Conservation (phyloP, 495 filamentous ascomycete species). For the Terfezia claveryi region DNA sequence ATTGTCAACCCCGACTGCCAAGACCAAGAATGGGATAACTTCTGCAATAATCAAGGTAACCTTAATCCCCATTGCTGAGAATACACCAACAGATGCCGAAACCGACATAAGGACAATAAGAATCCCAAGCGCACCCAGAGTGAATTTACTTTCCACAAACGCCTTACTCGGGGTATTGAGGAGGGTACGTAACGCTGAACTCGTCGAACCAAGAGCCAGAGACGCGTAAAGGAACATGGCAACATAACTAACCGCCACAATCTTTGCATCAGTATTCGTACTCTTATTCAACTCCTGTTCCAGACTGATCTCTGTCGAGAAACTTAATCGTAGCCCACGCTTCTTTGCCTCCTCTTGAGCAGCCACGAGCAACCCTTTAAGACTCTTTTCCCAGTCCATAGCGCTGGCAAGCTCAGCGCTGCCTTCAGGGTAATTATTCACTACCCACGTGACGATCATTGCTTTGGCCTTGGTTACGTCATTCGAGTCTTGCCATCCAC, state of each 20-base stretch:
- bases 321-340: conserved; percentile 65
- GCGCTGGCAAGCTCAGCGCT: conserved; percentile 43
- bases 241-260: conserved; percentile 89
- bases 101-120: conserved; percentile 94
- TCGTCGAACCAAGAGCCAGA: conserved; percentile 70
- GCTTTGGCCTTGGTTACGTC: conserved; percentile 55
- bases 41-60: conserved; percentile 95
- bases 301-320: conserved; percentile 80
- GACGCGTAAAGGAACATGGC: conserved; percentile 98
- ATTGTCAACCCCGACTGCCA: conserved; percentile 94
- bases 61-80: conserved; percentile 71
- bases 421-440: conserved; percentile 64
- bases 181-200: conserved; percentile 49
- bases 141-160: conserved; percentile 87
- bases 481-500: conserved; percentile 45
- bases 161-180: conserved; percentile 58
- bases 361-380: conserved; percentile 44
- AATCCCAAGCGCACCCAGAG: conserved; percentile 76
- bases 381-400: conserved; percentile 68
- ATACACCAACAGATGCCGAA: conserved; percentile 77
- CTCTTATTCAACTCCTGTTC: conserved; percentile 90
- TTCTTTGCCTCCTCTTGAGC: conserved; percentile 61
- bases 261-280: conserved; percentile 93
- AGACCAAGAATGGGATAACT: conserved; percentile 89
- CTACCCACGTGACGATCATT: conserved; percentile 84